Base-by-base conservation (phyloP, 2,329 filamentous ascomycete species). In the Colletotrichum camelliae region DNA sequence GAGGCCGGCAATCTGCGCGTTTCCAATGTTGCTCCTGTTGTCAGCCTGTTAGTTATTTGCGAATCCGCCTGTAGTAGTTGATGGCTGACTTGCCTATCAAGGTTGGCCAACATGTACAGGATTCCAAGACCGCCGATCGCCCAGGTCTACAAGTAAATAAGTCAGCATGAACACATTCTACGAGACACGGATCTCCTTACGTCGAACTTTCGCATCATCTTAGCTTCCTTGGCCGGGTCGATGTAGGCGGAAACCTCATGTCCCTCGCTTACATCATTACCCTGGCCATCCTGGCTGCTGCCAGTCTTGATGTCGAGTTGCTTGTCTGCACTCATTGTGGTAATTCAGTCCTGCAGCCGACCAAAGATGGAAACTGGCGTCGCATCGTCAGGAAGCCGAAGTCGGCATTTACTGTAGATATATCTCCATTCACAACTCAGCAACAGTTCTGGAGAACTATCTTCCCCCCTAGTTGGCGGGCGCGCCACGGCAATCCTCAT, bases 1-100 rank as follows among this genome's bases (percentile, higher is more conserved):
- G 71, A 85, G 81, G 29, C 82, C 83, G 57, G 80, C 80, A 7
- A 83, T 80, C 18, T 83, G 79, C 33, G 82, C 80, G 67, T 83
- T 84, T 68, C 81, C 82, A 13, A 75, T 72, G 33, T 77, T 76
- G 67, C 62, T 76, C 66, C 73, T 73, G 24, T 57, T 21, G 3
- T 24, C 43, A 61, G 13, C 18, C n/a, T 67, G 64, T 67, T 21
- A 52, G 37, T 18, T 13, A 29, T 13, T 39, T 24, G 4, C n/a
- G 6, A 13, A 52, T 52, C 43, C 43, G n/a, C 3, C 12, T 4
- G 43, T 4, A 21, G 27, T 16, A 33, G 9, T n/a, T 57, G 16
- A 18, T 2, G 81, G 43, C 43, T 29, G 55, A 79, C 81, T 77
- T 77, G 80, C 27, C 80, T 76, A 67, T 83, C 81, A 21, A 83